These are phyloP conservation scores for Neopestalotiopsis sp. DNA, from an alignment of 2,329 filamentous ascomycete genomes.

Conservation along the genomic window DNA sequence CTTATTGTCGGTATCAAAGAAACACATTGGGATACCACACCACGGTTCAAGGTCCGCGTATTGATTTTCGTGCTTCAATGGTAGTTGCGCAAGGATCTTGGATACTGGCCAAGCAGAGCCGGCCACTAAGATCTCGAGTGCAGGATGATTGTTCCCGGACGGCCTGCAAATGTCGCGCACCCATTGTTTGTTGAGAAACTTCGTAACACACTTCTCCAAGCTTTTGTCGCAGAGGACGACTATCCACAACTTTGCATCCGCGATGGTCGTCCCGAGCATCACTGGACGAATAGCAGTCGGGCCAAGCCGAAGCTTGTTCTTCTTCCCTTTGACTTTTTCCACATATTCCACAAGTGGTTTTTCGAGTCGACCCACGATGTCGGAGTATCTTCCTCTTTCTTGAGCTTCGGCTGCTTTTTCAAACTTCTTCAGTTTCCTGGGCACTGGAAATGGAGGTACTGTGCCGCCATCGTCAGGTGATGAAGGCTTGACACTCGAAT, in stretches of 20 bases:
- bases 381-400: not conserved
- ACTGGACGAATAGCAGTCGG: not conserved
- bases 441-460: not conserved
- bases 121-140: not conserved
- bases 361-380: not conserved
- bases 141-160: not conserved
- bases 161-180: not conserved
- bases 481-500: not conserved
- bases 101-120: not conserved
- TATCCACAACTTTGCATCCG: not conserved
- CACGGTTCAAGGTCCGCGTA: not conserved
- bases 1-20: not conserved
- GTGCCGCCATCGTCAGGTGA: not conserved
- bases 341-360: not conserved
- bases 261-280: not conserved
- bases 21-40: not conserved
- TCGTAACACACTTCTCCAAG: not conserved
- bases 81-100: not conserved
- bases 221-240: not conserved
- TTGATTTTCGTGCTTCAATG: not conserved
- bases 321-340: not conserved
- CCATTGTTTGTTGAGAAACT: not conserved
- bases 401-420: not conserved
- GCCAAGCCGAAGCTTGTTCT: not conserved
- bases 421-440: not conserved